Evolutionary conservation across 208 protist genomes (phyloP).

Genomic region (Wallacemonas sp.): DNA sequence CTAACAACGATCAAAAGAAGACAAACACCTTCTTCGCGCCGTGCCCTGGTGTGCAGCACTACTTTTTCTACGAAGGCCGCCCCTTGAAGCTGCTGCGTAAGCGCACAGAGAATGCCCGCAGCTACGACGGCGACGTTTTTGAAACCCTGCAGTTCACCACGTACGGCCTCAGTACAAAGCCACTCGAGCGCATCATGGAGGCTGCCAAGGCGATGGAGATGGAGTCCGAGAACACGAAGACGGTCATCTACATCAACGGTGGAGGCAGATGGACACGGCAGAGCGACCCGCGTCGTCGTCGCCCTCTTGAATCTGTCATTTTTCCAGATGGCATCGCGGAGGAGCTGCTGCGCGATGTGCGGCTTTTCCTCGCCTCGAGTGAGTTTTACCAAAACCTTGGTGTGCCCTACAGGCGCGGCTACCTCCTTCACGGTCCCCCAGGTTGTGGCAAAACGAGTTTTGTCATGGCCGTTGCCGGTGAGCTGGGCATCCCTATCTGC

Average conservation of each 20-base stretch:
- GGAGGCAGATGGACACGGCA: conserved; percentile 77
- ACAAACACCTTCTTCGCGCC: conserved; percentile 71
- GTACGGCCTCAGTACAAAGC: conserved; percentile 41
- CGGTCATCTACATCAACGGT: conserved; percentile 82
- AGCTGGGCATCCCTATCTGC: conserved; percentile 92
- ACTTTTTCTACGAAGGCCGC: conserved; percentile 76
- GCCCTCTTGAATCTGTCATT: conserved; percentile 90
- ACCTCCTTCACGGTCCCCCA: conserved; percentile 94
- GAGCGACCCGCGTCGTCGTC: conserved; percentile 61
- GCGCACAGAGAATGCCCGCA: conserved; percentile 56
- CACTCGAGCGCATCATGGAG: conserved; percentile 74
- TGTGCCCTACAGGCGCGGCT: conserved; percentile 95
- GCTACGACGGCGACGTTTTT: conserved; percentile 76
- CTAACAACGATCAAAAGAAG: conserved; percentile 62
- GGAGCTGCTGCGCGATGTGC: conserved; percentile 73
- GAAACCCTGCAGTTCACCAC: conserved; percentile 83
- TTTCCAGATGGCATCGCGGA: conserved; percentile 64
- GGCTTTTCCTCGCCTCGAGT: conserved; percentile 74
- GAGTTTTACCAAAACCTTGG: conserved; percentile 92
- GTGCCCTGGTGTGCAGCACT: conserved; percentile 78
- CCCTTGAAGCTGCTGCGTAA: conserved; percentile 73
- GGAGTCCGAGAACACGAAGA: conserved; percentile 73
- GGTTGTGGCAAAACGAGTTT: conserved; percentile 95
- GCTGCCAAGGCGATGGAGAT: conserved; percentile 63
- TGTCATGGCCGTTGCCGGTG: conserved; percentile 92